A percentile compares a stretch with the other conserved stretches of the same genome.
phyloP scores from a whole-genome alignment of 331 rosid genomes.

The Spiraea crenata region DNA sequence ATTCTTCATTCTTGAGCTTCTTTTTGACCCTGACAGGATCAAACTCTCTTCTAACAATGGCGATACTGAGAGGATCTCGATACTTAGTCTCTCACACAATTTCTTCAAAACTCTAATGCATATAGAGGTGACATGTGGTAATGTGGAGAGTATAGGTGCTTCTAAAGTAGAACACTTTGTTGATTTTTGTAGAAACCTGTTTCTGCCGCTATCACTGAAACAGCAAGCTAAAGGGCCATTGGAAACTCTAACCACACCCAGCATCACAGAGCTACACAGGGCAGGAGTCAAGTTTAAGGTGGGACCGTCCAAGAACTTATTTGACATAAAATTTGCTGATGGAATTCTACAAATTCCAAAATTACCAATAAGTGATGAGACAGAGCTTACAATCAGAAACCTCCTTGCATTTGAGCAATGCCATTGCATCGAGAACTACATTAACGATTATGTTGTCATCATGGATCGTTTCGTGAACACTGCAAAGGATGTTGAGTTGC shows the following conservation, averaged over 20 bases:
- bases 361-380: neutral
- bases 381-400: neutral
- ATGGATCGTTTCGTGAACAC: slow-evolving; percentile 21
- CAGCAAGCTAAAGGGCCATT: neutral
- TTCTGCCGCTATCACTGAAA: slow-evolving; percentile 3
- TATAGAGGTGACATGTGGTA: neutral
- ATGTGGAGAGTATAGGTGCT: neutral
- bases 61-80: neutral
- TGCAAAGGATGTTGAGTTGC: slow-evolving; percentile 25
- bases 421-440: neutral
- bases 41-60: neutral
- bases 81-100: slow-evolving; percentile 2
- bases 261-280: slow-evolving; percentile 18
- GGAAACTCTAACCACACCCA: slow-evolving; percentile 1
- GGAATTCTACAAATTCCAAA: slow-evolving; percentile 32
- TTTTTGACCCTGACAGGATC: slow-evolving; percentile 2
- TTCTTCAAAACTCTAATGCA: slow-evolving; percentile 17
- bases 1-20: slow-evolving; percentile 32
- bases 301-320: neutral
- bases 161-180: slow-evolving; percentile 6
- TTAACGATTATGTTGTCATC: neutral
- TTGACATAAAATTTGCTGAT: slow-evolving; percentile 10
- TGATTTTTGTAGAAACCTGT: slow-evolving; percentile 11
- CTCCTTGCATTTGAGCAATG: slow-evolving; percentile 25
- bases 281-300: slow-evolving; percentile 25